A percentile compares a stretch with the other conserved stretches of the same genome.
Evolutionary conservation across 805 yeast species (phyloP).

Genomic region (Trichomonascus vanleenenianus): DNA sequence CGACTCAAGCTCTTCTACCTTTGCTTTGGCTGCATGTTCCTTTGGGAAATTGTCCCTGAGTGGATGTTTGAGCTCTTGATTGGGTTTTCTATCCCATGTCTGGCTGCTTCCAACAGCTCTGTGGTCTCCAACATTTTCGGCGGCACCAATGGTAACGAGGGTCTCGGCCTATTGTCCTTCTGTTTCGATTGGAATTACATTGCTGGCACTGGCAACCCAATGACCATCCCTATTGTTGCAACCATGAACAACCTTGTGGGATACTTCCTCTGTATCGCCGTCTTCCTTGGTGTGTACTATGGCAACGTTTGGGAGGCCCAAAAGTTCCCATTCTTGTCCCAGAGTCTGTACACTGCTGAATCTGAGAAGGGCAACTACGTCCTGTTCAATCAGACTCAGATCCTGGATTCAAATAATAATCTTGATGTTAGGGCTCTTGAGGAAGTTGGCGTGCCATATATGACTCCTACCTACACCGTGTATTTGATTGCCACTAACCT

Average conservation of each 20-base stretch:
- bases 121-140: conserved; percentile 29
- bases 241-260: conserved; percentile 27
- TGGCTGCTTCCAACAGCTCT: conserved; percentile 23
- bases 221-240: conserved; percentile 26
- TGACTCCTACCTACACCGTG: conserved; percentile 28
- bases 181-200: conserved; percentile 31
- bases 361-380: conserved; percentile 11
- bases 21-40: conserved; percentile 18
- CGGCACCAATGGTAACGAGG: conserved; percentile 30
- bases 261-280: conserved; percentile 21
- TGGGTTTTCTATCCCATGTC: conserved; percentile 27
- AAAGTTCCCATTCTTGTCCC: conserved; percentile 30
- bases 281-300: conserved; percentile 26
- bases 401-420: conserved; percentile 20
- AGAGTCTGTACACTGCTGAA: conserved; percentile 20
- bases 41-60: conserved; percentile 29
- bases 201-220: conserved; percentile 25
- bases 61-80: conserved; percentile 27
- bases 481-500: conserved; percentile 29
- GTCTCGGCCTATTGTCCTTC: conserved; percentile 25
- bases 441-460: conserved; percentile 26
- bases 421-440: conserved; percentile 22
- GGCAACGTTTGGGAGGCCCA: conserved; percentile 29
- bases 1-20: conserved; percentile 22
- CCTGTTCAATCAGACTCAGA: conserved; percentile 26